Conservation (phyloP, 1,284 basidiomycete species). For the Papiliotrema flavescens region DNA sequence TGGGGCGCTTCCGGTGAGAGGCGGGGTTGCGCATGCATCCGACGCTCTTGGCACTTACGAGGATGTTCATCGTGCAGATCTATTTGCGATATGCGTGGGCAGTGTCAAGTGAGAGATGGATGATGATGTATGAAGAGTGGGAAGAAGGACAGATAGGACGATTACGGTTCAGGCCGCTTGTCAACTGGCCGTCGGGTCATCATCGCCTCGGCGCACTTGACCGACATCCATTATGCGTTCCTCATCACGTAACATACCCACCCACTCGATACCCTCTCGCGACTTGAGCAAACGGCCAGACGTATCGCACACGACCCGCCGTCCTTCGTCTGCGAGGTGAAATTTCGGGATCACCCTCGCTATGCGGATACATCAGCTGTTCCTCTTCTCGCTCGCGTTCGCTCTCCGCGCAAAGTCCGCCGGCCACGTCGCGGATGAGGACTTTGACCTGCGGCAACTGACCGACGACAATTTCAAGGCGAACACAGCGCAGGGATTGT, state of each 20-base stretch:
- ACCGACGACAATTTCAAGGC: constrained; percentile 64
- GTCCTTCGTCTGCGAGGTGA: too few species aligned
- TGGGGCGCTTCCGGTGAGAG: too few species aligned
- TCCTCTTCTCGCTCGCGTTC: constrained; percentile 9
- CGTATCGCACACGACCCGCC: too few species aligned
- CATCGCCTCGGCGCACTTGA: too few species aligned
- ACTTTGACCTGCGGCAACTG: constrained; percentile 50
- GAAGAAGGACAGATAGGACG: background rate
- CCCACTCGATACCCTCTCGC: too few species aligned
- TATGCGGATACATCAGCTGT: constrained; percentile 8
- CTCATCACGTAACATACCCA: too few species aligned
- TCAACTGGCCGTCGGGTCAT: background rate
- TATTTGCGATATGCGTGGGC: background rate
- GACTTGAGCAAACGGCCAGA: too few species aligned
- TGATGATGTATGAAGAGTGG: background rate
- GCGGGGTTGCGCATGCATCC: background rate
- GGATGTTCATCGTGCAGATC: constrained; percentile 33
- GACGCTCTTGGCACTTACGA: constrained; percentile 20
- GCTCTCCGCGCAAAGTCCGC: background rate
- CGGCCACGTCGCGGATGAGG: constrained; percentile 10
- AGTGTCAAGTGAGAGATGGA: background rate
- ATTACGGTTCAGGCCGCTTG: background rate
- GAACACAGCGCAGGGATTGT: constrained; percentile 61
- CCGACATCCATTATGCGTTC: too few species aligned
- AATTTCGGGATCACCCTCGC: background rate